A percentile compares a stretch with the other conserved stretches of the same genome.
Conservation (phyloP, 2,329 filamentous ascomycete genomes). For the Hypoxylon sp. region DNA sequence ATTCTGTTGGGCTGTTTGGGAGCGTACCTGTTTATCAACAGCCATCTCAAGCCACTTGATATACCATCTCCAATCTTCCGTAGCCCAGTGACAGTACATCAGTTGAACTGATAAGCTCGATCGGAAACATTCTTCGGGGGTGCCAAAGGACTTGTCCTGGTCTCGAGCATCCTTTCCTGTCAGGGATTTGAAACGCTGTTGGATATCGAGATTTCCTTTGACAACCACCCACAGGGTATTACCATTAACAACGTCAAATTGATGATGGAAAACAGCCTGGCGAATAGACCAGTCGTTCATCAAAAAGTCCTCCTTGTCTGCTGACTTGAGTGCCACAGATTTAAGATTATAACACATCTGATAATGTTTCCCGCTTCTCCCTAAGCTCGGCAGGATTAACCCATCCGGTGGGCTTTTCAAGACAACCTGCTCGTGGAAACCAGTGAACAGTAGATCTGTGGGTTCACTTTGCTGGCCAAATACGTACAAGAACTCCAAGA, state of each 20-base stretch:
- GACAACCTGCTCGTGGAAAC: constrained; percentile 55
- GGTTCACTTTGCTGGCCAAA: constrained; percentile 55
- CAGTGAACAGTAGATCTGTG: constrained; percentile 55
- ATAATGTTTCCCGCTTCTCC: constrained; percentile 55
- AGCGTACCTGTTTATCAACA: constrained; percentile 52
- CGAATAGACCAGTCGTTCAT: constrained; percentile 55
- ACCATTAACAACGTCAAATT: constrained; percentile 57
- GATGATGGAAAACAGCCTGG: constrained; percentile 58
- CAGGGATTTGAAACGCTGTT: constrained; percentile 53
- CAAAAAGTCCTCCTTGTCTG: constrained; percentile 12
- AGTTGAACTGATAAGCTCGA: constrained; percentile 57
- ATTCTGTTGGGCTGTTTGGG: background rate
- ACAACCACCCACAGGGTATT: constrained; percentile 60
- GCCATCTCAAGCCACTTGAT: constrained; percentile 57
- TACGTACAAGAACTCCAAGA: constrained; percentile 57
- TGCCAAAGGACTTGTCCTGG: constrained; percentile 55
- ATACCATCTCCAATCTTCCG: constrained; percentile 60
- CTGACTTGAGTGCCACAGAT: constrained; percentile 32
- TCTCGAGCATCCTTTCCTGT: constrained; percentile 51
- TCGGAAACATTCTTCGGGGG: constrained; percentile 54
- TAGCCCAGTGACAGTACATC: constrained; percentile 59
- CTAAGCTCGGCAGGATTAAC: constrained; percentile 45
- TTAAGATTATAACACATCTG: constrained; percentile 58
- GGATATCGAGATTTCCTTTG: constrained; percentile 53
- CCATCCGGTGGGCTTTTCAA: constrained; percentile 41